Base-by-base conservation (phyloP, 805 yeast species). In the Nakazawaea peltata region DNA sequence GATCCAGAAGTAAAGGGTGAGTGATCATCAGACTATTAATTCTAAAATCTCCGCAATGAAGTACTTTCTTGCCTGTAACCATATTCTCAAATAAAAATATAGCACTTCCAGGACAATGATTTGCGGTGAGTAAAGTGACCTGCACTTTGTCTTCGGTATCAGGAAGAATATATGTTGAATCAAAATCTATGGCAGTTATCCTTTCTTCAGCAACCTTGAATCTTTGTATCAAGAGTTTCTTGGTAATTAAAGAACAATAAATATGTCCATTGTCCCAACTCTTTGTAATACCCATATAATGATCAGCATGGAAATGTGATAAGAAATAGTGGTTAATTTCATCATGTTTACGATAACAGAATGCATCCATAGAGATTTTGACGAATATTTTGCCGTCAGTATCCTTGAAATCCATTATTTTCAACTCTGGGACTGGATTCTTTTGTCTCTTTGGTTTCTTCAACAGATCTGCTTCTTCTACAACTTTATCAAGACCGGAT, bases 31-130 rank as follows among this genome's bases (percentile, higher is more conserved):
- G 46, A 24, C 57, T 56, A 43, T 71, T 69, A 9, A 87, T 86
- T 39, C 98, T 62, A 49, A 90, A 92, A 57, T 92, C 98, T 2
- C 98, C 98, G 34, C 97, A 87, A 54, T 92, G 98, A 22, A 92
- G 57, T 4, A 68, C 63, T 28, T 56, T 57, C 13, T 54, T 50
- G 3, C 40, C 37, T 1, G 42, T 35, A 0, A 54, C 30, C 0
- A 59, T 53, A 3, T 68, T 56, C 46, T 78, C 80, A 47, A 85
- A 81, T 10, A 87, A 56, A 41, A 88, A 82, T 0, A 92, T 71
- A 0, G 75, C 85, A 3, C 97, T 85, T 2, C 98, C 98, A 1
- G 98, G 98, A 56, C 98, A 92, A 57, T 92, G 98, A 47, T 92
- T 90, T 0, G 97, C 98, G 45, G 84, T 87, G 5, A 81, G 56